Evolutionary conservation across 2,329 filamentous ascomycete genomes (phyloP), one percentile per base, ranked within the genome.

Genomic region (Claviceps sorghi): DNA sequence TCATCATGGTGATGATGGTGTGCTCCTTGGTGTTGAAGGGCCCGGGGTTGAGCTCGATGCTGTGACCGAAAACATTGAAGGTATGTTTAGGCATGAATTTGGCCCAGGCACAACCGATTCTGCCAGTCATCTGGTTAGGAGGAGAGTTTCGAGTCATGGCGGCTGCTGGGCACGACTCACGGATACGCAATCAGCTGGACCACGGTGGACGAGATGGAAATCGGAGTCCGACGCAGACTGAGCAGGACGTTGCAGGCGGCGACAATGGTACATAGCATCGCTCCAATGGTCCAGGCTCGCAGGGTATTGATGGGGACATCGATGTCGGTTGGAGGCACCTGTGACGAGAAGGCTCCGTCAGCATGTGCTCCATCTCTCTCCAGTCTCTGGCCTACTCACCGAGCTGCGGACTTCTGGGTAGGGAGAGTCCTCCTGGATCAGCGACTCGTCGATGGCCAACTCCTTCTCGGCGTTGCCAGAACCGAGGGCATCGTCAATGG

Each of bases 261-360:
- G 30, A 78, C 76, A 49, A 79, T 63, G 1, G 79, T 82, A 55
- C 78, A 77, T 53, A 81, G 70, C 42, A 82, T 2, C 51, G 78
- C 57, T 36, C 79, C 79, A 52, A 83, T 76, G 6, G 62, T 57
- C 79, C 79, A 83, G 11, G 78, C 77, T 21, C 79, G 78, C 53
- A 83, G 69, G 3, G 79, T 83, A 61, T 76, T 77, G 53, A 72
- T 68, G 7, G 75, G 72, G 4, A 76, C 60, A n/a, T 78, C 75
- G 51, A 77, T 74, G 52, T 74, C 69, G 55, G 75, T 76, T 21
- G 70, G 63, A 9, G 61, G 62, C 5, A 61, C 58, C 59, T 60
- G 47, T 21, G 3, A 36, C 5, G 21, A 43, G 4, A 9, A 1
- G 11, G 3, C 11, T 15, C 8, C 11, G 21, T 48, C 32, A 48